These are phyloP conservation scores for Termitomyces sp. DNA, from an alignment of 768 basidiomycete genomes.

Conservation along the genomic window DNA sequence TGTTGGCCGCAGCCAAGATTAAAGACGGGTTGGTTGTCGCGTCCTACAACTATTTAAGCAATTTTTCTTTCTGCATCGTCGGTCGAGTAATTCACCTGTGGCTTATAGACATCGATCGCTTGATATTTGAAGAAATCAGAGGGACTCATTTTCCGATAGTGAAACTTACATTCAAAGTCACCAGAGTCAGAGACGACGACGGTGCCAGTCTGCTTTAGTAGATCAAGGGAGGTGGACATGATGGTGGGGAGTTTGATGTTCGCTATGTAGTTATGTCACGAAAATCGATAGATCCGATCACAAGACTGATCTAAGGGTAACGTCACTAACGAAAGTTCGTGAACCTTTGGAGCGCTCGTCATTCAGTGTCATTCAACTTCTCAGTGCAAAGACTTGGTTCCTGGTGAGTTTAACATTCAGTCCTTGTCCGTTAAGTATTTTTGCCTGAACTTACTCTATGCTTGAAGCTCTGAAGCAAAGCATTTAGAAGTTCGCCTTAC, in stretches of 20 bases:
- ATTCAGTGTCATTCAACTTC: too few species aligned
- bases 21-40: constrained; percentile 99
- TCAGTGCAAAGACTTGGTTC: too few species aligned
- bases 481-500: background rate
- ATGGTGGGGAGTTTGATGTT: too few species aligned
- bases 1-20: constrained; percentile 91
- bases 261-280: too few species aligned
- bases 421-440: too few species aligned
- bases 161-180: constrained; percentile 75
- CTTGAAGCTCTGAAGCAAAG: background rate
- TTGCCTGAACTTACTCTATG: too few species aligned
- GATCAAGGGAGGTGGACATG: constrained; percentile 81
- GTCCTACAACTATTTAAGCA: constrained; percentile 48
- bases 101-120: constrained; percentile 97
- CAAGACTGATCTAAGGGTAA: too few species aligned
- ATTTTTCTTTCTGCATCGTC: background rate
- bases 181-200: constrained; percentile 97
- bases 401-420: too few species aligned
- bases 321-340: too few species aligned
- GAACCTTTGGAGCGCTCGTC: too few species aligned
- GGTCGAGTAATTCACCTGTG: constrained; percentile 50
- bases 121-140: constrained; percentile 10
- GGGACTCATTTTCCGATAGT: constrained; percentile 10
- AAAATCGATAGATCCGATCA: too few species aligned
- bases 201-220: constrained; percentile 89